Evolutionary conservation across 768 basidiomycete genomes (phyloP).

Genomic region (Termitomyces sp.): DNA sequence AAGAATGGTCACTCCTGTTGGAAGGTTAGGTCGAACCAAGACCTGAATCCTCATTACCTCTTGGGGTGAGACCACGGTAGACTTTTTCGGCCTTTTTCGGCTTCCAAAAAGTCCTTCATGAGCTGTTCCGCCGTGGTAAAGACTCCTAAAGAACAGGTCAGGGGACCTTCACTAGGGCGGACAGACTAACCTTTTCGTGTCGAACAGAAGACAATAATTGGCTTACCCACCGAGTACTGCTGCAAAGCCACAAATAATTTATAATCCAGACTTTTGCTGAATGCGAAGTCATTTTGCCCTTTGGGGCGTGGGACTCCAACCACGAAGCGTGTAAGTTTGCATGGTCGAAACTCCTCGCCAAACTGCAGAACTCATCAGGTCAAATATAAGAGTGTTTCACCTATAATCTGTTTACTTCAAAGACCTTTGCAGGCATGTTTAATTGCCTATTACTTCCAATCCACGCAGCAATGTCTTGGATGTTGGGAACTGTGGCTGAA

Average conservation of each 20-base stretch:
- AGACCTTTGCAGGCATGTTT: constrained; percentile 52
- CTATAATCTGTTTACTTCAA: constrained; percentile 45
- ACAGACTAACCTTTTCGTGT: constrained; percentile 70
- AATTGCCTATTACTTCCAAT: constrained; percentile 45
- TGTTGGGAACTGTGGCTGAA: constrained; percentile 93
- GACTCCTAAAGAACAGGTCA: constrained; percentile 35
- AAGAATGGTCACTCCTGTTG: constrained; percentile 47
- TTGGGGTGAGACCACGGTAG: constrained; percentile 69
- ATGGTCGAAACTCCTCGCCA: constrained; percentile 88
- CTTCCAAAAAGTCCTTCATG: constrained; percentile 63
- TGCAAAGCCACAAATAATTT: constrained; percentile 72
- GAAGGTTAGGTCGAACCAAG: constrained; percentile 1
- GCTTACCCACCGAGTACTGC: constrained; percentile 71
- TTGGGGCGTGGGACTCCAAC: constrained; percentile 61
- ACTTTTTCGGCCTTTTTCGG: constrained; percentile 37
- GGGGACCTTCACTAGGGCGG: background rate
- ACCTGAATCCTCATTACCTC: constrained; percentile 30
- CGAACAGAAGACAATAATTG: constrained; percentile 83
- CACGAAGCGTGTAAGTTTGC: constrained; percentile 69
- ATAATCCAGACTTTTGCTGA: constrained; percentile 63
- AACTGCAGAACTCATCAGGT: constrained; percentile 48
- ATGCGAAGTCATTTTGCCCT: constrained; percentile 75
- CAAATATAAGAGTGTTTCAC: background rate
- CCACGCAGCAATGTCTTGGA: constrained; percentile 87
- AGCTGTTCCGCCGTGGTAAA: constrained; percentile 72